Evolutionary conservation across 192 early-diverging fungal genomes (phyloP).

Genomic region (Mortierella claussenii): DNA sequence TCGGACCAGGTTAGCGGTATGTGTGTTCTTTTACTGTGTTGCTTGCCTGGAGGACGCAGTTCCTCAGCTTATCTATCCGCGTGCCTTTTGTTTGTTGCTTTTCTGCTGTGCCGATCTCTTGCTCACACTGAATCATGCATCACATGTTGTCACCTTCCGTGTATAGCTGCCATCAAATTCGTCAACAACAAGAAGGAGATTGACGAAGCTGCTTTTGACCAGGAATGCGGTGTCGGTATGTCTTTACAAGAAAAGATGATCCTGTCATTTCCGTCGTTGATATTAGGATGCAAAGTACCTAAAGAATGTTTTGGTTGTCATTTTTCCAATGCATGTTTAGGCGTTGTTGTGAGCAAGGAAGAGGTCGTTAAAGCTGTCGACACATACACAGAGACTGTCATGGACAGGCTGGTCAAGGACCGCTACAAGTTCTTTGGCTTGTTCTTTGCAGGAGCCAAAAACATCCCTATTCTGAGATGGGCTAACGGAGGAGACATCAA

Average conservation of each 20-base stretch:
- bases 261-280: too few relatives aligned
- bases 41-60: too few relatives aligned
- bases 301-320: neutral
- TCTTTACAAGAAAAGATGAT: conserved; percentile 1
- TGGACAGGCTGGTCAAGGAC: conserved; percentile 79
- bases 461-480: conserved; percentile 82
- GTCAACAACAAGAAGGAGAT: conserved; percentile 67
- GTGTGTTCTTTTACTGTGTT: too few relatives aligned
- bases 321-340: conserved; percentile 54
- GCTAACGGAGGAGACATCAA: conserved; percentile 91
- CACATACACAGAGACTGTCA: conserved; percentile 70
- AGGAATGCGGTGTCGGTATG: conserved; percentile 92
- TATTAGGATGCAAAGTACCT: too few relatives aligned
- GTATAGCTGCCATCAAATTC: conserved; percentile 94
- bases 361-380: conserved; percentile 76
- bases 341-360: conserved; percentile 83
- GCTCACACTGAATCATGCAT: neutral
- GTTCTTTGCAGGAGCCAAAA: conserved; percentile 78
- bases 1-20: conserved; percentile 89
- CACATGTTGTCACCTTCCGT: too few relatives aligned
- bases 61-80: conserved; percentile 3
- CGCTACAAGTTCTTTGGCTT: conserved; percentile 87
- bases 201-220: conserved; percentile 80
- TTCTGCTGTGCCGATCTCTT: conserved; percentile 9
- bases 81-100: conserved; percentile 4